Evolutionary conservation across 148 eudicot genomes (phyloP), one percentile per base, ranked within the genome.

Genomic region (Polygonum maritimum): DNA sequence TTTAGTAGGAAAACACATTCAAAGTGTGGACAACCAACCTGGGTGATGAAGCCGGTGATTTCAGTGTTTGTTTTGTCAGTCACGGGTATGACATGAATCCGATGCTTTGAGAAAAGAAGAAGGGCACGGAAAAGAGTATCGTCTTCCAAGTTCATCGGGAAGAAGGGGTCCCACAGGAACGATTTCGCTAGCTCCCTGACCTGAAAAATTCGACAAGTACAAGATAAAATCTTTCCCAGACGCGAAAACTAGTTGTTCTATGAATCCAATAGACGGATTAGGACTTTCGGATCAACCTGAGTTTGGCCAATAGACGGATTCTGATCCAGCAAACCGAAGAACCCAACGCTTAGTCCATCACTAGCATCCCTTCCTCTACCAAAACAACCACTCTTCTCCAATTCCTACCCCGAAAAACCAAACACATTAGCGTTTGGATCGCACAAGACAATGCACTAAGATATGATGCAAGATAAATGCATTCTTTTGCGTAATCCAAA

Each of bases 181-280:
- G 77, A 83, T 80, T 80, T 85, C 41, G 88, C 86, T 62, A 87
- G 79, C 71, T 85, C 90, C 62, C 80, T 83, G 18, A 85, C 78
- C 89, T 87, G 77, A 67, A 41, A 41, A 7, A 65, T 11, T 33
- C 14, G 22, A 48, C 74, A 69, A 14, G 48, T 13, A 39, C 19
- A 69, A 38, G 47, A 69, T 0, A 72, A 72, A 9, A 12, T 14
- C 7, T 16, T 14, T 11, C 40, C 15, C 5, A 13, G 8, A 69
- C 21, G 9, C 31, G 69, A 7, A 21, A 60, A 14, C 0, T 39
- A 39, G 69, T 14, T 69, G 22, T 67, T 38, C 1, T 41, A 71
- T 1, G 31, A 41, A 41, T 11, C 74, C 31, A 2, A 71, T 35
- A 6, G 2, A 45, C 7, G 48, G 11, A 45, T 45, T 4, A 39